Base-by-base conservation (phyloP, 2,329 filamentous ascomycete genomes). In the Cladosporium cucumerinum region DNA sequence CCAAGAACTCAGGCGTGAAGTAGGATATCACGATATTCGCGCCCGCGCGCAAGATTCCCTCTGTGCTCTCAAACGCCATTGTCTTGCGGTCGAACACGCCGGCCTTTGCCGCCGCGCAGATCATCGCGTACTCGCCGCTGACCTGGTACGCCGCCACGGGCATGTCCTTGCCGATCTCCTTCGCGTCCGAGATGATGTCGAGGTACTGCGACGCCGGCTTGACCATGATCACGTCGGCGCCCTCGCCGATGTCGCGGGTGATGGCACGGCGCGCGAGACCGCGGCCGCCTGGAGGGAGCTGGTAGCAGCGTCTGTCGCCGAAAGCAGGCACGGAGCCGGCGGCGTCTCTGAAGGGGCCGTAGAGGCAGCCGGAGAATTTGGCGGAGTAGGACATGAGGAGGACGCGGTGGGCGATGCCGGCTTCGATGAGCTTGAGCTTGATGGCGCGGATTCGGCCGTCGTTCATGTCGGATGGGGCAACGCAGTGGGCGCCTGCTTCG, bases 381-480 rank as follows among this genome's bases (percentile, higher is more conserved):
- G 95, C 95, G 16, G 93, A 93, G 80, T 99, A 99, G 5, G 93
- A 97, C 95, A 99, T 98, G 67, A 99, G 85, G 63, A 96, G 86
- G 14, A 94, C 90, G 76, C 90, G 89, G 81, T 99, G 95, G 7
- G 93, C 90, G 71, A 98, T 91, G 62, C 94, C 94, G 65, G 93
- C 89, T 78, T 98, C 94, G 65, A 98, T 98, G 68, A 99, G 84
- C 82, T 97, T 98, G 62, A 97, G 86, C 84, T 99, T 99, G 78
- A 99, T 99, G 67, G 93, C 94, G 65, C 94, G 91, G 73, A 99
- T 96, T 69, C 95, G 90, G 30, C 95, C 95, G 77, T 99, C 95
- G 77, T 98, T 99, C 95, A 99, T 99, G 78, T 99, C 95, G 1
- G 92, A 97, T 1, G 95, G 95, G 0, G 95, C 95, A 30, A 99